Base-by-base conservation (phyloP, 345 rosid genomes). In the Citrus inodora region DNA sequence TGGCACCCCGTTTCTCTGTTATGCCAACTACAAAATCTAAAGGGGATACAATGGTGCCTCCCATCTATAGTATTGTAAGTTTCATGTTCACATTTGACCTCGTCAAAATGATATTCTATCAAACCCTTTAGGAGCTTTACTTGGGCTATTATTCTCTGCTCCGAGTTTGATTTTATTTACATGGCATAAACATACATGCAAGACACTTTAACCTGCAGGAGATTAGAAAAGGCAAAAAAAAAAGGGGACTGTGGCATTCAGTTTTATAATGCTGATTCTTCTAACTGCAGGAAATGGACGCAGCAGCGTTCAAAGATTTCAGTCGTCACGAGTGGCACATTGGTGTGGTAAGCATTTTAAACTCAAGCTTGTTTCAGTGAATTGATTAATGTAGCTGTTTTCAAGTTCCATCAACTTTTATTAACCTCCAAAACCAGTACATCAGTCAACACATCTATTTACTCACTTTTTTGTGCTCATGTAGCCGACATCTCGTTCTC, bases 211-310 rank as follows among this genome's bases (percentile, higher is more conserved):
- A 46, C 14, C 51, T 46, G 51, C 51, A 3, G 51, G 17, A 46
- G 51, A 60, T 8, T 38, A 35, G 0, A 35, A 35, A 35, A 35
- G 7, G 10, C n/a, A 40, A 40, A 40, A 62, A 62, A 21, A n/a
- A 7, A 22, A 0, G 35, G 35, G 27, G 6, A 69, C 7, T 42
- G 9, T 69, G 27, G 22, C 55, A 61, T 28, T 28, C 61, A 66
- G 74, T 46, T 59, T 71, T 10, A 78, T 75, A 71, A 80, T 22
- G 4, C 11, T n/a, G 42, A 25, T 16, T 65, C 30, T 5, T 78
- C 25, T 66, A 35, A 30, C 70, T 82, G 76, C 89, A 93, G 99
- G 98, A 95, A 87, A 93, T 95, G 97, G 99, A 93, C 67, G 90
- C 93, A 16, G 90, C 88, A 30, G 83, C 90, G 66, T 95, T 93